A percentile compares a stretch with the other conserved stretches of the same genome.
Evolutionary conservation across 305 asterid species (phyloP).

Genomic region (Rubia peregrina): DNA sequence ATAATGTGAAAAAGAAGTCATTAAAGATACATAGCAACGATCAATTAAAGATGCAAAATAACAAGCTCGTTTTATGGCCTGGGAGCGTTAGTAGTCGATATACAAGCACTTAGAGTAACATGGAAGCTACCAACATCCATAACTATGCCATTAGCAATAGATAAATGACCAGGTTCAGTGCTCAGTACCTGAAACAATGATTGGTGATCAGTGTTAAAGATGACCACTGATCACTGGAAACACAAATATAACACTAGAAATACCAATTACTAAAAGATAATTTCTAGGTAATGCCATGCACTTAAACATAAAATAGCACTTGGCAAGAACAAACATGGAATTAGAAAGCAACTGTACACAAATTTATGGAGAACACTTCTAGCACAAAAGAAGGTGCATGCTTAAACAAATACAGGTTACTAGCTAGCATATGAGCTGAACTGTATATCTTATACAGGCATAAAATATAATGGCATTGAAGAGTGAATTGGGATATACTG

Average conservation of each 20-base stretch:
- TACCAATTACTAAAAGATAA: not conserved
- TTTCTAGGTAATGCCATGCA: not conserved
- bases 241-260: not conserved
- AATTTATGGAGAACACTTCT: not conserved
- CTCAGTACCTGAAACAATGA: constrained; percentile 65
- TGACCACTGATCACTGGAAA: constrained; percentile 13
- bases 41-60: not conserved
- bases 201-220: not conserved
- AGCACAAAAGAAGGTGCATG: not conserved
- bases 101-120: constrained; percentile 56
- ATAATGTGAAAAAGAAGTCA: not conserved
- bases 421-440: not conserved
- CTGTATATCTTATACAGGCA: not conserved
- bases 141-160: constrained; percentile 73
- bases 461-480: not conserved
- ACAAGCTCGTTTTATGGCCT: constrained; percentile 2
- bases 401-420: not conserved
- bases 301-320: not conserved
- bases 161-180: constrained; percentile 60
- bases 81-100: constrained; percentile 12
- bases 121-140: constrained; percentile 57
- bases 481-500: not conserved
- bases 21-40: not conserved
- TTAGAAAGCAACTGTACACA: not conserved
- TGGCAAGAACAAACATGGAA: not conserved